A percentile compares a stretch with the other conserved stretches of the same genome.
phyloP scores from a whole-genome alignment of 208 protist genomes.

The Porcisia hertigi region DNA sequence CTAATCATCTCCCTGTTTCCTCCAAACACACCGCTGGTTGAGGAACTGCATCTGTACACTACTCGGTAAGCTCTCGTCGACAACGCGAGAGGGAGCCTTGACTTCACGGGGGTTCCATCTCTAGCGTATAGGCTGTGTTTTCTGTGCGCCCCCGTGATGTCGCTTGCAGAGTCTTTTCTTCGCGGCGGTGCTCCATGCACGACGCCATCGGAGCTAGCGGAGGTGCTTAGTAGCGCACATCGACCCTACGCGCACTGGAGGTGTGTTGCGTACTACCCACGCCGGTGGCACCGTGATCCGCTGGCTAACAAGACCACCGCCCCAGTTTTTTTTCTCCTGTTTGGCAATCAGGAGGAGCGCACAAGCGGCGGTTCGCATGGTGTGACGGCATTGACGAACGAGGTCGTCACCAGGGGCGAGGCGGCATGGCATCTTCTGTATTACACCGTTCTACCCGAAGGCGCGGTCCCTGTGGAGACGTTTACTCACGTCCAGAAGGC shows the following conservation, averaged over 20 bases:
- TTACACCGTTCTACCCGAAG: slow-evolving; percentile 23
- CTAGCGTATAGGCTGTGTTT: background rate
- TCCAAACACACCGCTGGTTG: too few species aligned
- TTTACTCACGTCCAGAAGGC: background rate
- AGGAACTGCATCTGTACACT: too few species aligned
- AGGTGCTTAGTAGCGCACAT: slow-evolving; percentile 20
- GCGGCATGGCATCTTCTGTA: slow-evolving; percentile 37
- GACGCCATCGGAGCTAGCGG: slow-evolving; percentile 23
- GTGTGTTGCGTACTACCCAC: slow-evolving; percentile 43
- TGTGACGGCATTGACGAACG: background rate
- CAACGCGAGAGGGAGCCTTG: background rate
- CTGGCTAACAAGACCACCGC: slow-evolving; percentile 41
- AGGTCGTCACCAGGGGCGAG: background rate
- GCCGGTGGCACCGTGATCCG: slow-evolving; percentile 57
- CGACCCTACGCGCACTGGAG: slow-evolving; percentile 44
- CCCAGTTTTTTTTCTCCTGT: slow-evolving; percentile 50
- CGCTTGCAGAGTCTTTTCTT: slow-evolving; percentile 49
- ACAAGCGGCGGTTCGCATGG: background rate
- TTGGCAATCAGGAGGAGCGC: slow-evolving; percentile 22
- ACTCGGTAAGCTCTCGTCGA: too few species aligned
- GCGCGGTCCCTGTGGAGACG: slow-evolving; percentile 15
- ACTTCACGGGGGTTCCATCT: background rate
- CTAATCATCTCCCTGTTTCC: too few species aligned
- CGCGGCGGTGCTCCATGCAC: slow-evolving; percentile 43
- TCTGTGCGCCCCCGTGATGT: slow-evolving; percentile 36